Evolutionary conservation across 2,329 filamentous ascomycete species (phyloP), one percentile per base, ranked within the genome.

Genomic region (Penicillium palitans): DNA sequence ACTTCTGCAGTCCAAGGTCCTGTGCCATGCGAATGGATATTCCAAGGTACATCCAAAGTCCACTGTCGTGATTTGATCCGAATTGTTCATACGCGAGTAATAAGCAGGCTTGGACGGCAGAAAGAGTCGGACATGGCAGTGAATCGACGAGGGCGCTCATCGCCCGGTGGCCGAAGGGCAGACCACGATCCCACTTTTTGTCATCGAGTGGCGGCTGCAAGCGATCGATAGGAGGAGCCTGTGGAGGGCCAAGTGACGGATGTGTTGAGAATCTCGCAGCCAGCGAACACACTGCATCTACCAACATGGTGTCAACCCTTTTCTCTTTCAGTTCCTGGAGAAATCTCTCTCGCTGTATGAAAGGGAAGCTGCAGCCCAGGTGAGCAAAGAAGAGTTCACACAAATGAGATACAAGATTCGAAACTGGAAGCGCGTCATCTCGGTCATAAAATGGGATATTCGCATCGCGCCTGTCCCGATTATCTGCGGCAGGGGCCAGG

Each of bases 1-100:
- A 81, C 63, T 92, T 96, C 65, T 93, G 90, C 63, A 96, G 80
- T 0, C 92, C 91, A 10, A 96, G 76, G 68, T 92, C 89, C 60
- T 90, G 84, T 0, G 88, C 88, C 86, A 92, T 90, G 5, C 91
- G 87, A 60, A 96, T 96, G 0, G 91, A 88, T 52, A 93, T 87
- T 0, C 91, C 92, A 1, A 96, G 80, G 70, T 96, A 96, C 91
- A 96, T 96, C 91, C 92, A 96, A 7, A 96, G 75, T 0, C 91
- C 90, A 71, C 91, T 96, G 69, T 96, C 92, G 66, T 93, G 90
- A 64, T 91, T 90, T 12, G 90, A 90, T 1, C 91, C 92, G 66
- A 96, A 96, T 44, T 93, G 89, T 65, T 96, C 91, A 69, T 96
- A 96, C 0, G 91, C 91, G 76, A 96, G 84, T 29, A 96, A 78